Base-by-base conservation (phyloP, 1,139 yeast genomes). In the Saccharomyces hybrid region DNA sequence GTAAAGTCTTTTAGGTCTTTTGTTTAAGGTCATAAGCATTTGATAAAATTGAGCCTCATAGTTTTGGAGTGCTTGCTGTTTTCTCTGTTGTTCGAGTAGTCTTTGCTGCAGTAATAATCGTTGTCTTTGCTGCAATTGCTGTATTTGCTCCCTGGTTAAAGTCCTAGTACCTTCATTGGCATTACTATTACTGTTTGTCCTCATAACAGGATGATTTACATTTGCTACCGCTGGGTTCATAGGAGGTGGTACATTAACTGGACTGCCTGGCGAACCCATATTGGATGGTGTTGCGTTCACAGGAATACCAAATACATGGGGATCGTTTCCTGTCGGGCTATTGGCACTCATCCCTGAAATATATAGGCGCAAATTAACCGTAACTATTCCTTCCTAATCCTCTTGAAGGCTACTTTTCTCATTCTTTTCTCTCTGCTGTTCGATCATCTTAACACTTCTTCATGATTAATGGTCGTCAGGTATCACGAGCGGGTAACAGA, bases 1-100 rank as follows among this genome's bases (percentile, higher is more conserved):
- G 63, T 79, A 82, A 31, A 78, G 70, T 58, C 77, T 74, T 53
- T 75, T 73, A 49, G 76, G 79, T 50, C 74, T 71, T 48, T 64
- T 60, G 54, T 67, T 66, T 31, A 66, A 50, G n/a, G 69, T 67
- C 56, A 63, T 62, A 44, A 68, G 52, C 47, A 69, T 55, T 51
- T 68, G 71, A 48, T 63, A 64, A 34, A 69, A 68, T 56, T 79
- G 78, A 38, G 72, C 73, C 59, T 79, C 81, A 52, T 76, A 75
- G 65, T 74, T 74, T 48, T 74, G 66, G 58, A 72, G 57, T 16
- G 75, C 75, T 54, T 75, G 78, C 59, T 76, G 82, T 54, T 74
- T 78, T 42, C 72, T 68, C 60, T 64, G 67, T 55, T 66, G 71
- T 55, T 73, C 78, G 32, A 70, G 63, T 41, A 70, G 65, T 14